Evolutionary conservation across 2,329 filamentous ascomycete species (phyloP), one percentile per base, ranked within the genome.

Genomic region (Phyllosticta citriasiana): DNA sequence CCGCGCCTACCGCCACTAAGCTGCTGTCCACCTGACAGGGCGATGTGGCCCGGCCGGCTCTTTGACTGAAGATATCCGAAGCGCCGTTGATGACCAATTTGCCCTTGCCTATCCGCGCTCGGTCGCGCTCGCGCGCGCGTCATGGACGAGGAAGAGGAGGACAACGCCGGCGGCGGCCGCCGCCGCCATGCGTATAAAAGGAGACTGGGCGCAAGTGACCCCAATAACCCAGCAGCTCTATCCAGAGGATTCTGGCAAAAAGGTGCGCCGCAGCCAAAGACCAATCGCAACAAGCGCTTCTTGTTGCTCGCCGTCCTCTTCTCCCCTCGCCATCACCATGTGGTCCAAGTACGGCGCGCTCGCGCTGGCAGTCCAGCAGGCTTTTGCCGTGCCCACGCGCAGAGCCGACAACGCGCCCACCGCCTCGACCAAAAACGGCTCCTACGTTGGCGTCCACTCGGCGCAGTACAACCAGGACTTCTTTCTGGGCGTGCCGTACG

Each of bases 401-500:
- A 24, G 55, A 12, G 10, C 53, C 5, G 59, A 22, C 19, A 22
- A 55, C 51, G 60, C 60, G 22, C 75, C 76, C 4, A 72, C 67
- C 0, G 77, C 68, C 10, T 66, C 64, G 1, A 64, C 77, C 54
- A 76, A 74, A 66, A 79, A 79, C 64, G 77, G 77, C n/a, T 74
- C 76, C 0, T 70, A 75, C 52, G 62, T 67, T 33, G 77, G 77
- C 16, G 53, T 72, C 2, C 67, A 78, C 64, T 73, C 71, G 6
- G 54, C 65, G 12, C 67, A 72, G 47, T 78, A 77, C 64, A 68
- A 77, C 50, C 77, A 80, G 65, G 77, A 80, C 62, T 70, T 74
- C 63, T 80, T 79, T 65, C 72, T 80, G 25, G 78, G 78, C 4
- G 70, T 86, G 1, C 83, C 82, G 0, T 86, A 80, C 67, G 83